Evolutionary conservation across 139 green algal genomes (phyloP), one percentile per base, ranked within the genome.

Genomic region (Picochlorum sp.): DNA sequence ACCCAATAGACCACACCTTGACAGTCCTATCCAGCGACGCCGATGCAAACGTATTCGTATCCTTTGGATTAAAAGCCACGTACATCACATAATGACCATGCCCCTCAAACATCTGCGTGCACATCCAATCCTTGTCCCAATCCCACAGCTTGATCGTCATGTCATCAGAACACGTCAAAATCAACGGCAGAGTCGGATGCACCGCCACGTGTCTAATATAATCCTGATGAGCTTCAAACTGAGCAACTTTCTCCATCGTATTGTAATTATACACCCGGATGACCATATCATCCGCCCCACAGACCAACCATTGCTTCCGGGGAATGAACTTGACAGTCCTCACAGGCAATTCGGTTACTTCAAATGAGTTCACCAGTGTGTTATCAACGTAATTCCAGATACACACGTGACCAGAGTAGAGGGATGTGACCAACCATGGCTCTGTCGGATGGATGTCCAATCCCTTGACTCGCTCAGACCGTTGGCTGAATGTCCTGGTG

Each of bases 141-240:
- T 99, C 92, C 94, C 94, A 99, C 41, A 99, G 87, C 82, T 99
- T 99, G 84, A 98, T 97, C 14, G 96, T 81, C 87, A 97, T 99
- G 77, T 99, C 94, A 62, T 99, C 94, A 15, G 86, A 95, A 45
- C 77, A 92, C 4, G 94, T 91, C 26, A 99, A 80, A 26, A 99
- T 67, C 63, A 87, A 92, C 14, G 94, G 91, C 75, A 97, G 76
- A 4, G 80, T 89, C 2, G 94, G 94, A 71, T 98, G 95, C 44
- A 97, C 85, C 5, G 91, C 87, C 6, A 99, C 83, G 72, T 79
- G 85, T 65, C 87, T 79, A 72, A 99, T 99, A 84, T 99, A 99
- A 71, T 99, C 94, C 2, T 83, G 90, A 77, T 99, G 94, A 8
- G 94, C 94, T 78, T 99, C 94, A 74, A 98, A 99, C 23, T 82